Evolutionary conservation across 495 filamentous ascomycete genomes (phyloP).

Genomic region (Podospora pseudocomata): DNA sequence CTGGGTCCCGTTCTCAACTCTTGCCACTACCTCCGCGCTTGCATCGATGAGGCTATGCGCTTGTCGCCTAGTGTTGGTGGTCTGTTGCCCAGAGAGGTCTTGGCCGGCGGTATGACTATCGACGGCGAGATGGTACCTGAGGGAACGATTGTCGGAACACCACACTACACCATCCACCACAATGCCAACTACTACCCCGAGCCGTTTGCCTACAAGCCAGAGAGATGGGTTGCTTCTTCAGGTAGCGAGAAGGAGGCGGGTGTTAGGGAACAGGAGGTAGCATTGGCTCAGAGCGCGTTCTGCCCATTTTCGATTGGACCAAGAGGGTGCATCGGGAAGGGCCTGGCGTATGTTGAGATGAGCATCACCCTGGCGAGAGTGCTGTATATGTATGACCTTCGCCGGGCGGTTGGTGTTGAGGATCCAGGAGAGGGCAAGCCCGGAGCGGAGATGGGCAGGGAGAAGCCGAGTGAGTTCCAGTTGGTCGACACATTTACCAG

Average conservation of each 20-base stretch:
- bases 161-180: slow-evolving; percentile 56
- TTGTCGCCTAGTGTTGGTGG: slow-evolving; percentile 63
- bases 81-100: slow-evolving; percentile 58
- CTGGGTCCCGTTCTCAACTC: slow-evolving; percentile 51
- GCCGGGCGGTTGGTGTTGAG: slow-evolving; percentile 36
- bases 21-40: slow-evolving; percentile 54
- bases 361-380: slow-evolving; percentile 46
- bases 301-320: slow-evolving; percentile 57
- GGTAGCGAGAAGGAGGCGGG: slow-evolving; percentile 18
- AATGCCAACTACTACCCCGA: slow-evolving; percentile 51
- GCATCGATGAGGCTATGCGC: slow-evolving; percentile 72
- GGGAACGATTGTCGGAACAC: slow-evolving; percentile 52
- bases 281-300: slow-evolving; percentile 50
- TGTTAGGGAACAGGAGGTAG: slow-evolving; percentile 33
- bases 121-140: slow-evolving; percentile 52
- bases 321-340: slow-evolving; percentile 57
- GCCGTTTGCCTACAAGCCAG: slow-evolving; percentile 50
- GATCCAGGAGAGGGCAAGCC: slow-evolving; percentile 41
- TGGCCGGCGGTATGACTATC: slow-evolving; percentile 56
- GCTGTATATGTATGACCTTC: slow-evolving; percentile 49
- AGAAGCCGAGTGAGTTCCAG: slow-evolving; percentile 50
- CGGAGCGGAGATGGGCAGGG: slow-evolving; percentile 45
- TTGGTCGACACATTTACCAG: slow-evolving; percentile 57
- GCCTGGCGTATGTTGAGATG: slow-evolving; percentile 54
- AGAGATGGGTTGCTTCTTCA: slow-evolving; percentile 49